A percentile compares a stretch with the other conserved stretches of the same genome.
phyloP scores from a whole-genome alignment of 352 stramenopile genomes.

The Pythium dissimile region DNA sequence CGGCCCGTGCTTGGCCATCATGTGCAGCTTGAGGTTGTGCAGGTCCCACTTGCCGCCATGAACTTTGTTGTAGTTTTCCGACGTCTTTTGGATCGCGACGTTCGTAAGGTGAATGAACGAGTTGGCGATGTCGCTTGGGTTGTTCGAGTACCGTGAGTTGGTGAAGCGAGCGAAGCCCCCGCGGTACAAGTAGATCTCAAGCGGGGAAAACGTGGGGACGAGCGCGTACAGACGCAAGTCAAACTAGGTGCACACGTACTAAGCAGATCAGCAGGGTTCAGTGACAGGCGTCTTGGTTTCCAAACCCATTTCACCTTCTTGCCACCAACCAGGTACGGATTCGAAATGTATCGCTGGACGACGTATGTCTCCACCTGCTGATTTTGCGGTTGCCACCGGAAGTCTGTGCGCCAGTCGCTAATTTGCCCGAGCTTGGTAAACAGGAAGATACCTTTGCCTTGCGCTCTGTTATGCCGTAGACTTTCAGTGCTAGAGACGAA shows the following conservation, averaged over 20 bases:
- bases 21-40: slow-evolving; percentile 88
- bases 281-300: neutral
- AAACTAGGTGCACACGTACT: slow-evolving; percentile 45
- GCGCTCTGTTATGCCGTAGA: no score
- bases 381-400: slow-evolving; percentile 70
- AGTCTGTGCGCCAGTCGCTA: slow-evolving; percentile 91
- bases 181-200: slow-evolving; percentile 92
- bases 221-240: slow-evolving; percentile 92
- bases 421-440: slow-evolving; percentile 94
- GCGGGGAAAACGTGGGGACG: slow-evolving; percentile 89
- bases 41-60: slow-evolving; percentile 92
- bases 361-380: slow-evolving; percentile 91
- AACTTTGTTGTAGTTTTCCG: slow-evolving; percentile 91
- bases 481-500: no score
- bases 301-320: slow-evolving; percentile 71
- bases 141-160: slow-evolving; percentile 88
- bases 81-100: slow-evolving; percentile 94
- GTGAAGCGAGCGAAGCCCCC: slow-evolving; percentile 91
- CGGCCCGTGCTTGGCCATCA: slow-evolving; percentile 86
- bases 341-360: slow-evolving; percentile 93
- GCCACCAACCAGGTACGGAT: slow-evolving; percentile 91
- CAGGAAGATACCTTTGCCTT: slow-evolving; percentile 93
- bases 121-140: slow-evolving; percentile 87
- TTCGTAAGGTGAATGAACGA: slow-evolving; percentile 94
- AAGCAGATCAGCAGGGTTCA: neutral